Evolutionary conservation across 306 rosid genomes (phyloP).

Genomic region (Dalbergia oliveri): DNA sequence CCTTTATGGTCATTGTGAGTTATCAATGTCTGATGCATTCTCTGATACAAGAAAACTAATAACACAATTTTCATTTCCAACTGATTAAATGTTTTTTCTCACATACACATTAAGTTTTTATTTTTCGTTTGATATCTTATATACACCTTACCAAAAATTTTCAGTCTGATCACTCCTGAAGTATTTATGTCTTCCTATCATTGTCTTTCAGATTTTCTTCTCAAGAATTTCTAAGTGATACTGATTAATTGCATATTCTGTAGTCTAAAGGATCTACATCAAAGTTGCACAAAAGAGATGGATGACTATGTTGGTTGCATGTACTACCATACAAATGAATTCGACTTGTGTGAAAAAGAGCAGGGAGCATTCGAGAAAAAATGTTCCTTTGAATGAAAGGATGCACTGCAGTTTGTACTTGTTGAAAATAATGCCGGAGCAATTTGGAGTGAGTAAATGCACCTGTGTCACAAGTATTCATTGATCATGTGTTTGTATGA

Average conservation of each 20-base stretch:
- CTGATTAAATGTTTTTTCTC: constrained; percentile 11
- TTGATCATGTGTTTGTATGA: constrained; percentile 43
- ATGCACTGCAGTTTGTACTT: constrained; percentile 24
- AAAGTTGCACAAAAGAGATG: constrained; percentile 94
- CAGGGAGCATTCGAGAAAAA: constrained; percentile 82
- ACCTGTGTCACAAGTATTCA: constrained; percentile 48
- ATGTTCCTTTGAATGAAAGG: constrained; percentile 81
- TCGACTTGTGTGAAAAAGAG: constrained; percentile 94
- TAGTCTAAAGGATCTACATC: constrained; percentile 90
- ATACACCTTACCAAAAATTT: neutral
- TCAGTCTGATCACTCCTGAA: neutral
- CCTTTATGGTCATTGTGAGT: neutral
- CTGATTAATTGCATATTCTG: constrained; percentile 34
- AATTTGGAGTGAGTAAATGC: constrained; percentile 62
- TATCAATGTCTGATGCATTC: constrained; percentile 10
- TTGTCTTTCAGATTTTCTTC: constrained; percentile 8
- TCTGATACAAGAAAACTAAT: constrained; percentile 17
- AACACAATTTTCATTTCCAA: constrained; percentile 10
- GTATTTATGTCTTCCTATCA: neutral
- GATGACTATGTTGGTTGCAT: constrained; percentile 88
- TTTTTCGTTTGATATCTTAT: neutral
- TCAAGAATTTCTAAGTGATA: constrained; percentile 20
- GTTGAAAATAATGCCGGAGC: constrained; percentile 61
- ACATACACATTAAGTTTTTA: neutral
- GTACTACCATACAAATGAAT: constrained; percentile 93